Conservation (phyloP, 202 grass and related monocot genomes). For the Elaeis oleifera region DNA sequence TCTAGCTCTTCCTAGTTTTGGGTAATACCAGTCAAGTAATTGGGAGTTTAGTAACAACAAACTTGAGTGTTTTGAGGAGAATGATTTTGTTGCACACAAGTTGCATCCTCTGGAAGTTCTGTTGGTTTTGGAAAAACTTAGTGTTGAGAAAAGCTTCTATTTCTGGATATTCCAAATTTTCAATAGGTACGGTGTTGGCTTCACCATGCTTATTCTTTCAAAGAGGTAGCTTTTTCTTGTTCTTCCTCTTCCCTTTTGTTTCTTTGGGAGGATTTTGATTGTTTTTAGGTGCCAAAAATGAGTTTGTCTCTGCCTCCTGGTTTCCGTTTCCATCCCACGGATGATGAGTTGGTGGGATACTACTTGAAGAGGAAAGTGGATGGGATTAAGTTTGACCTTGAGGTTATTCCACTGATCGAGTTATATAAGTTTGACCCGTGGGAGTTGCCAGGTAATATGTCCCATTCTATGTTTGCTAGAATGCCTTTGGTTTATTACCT, state of each 20-base stretch:
- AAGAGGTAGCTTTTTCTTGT: background rate
- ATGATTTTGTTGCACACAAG: conserved; percentile 39
- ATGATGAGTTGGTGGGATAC: conserved; percentile 80
- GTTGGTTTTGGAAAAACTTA: conserved; percentile 23
- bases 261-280: conserved; percentile 2
- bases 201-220: background rate
- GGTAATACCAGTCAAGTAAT: no score
- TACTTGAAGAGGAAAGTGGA: conserved; percentile 87
- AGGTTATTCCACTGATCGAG: conserved; percentile 79
- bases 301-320: conserved; percentile 60
- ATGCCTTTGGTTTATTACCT: background rate
- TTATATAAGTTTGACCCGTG: conserved; percentile 95
- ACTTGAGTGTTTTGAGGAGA: background rate
- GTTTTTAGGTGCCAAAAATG: conserved; percentile 32
- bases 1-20: no score
- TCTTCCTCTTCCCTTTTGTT: conserved; percentile 3
- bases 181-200: conserved; percentile 30
- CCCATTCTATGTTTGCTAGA: background rate
- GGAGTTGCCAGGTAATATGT: conserved; percentile 69
- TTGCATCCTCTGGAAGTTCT: conserved; percentile 26
- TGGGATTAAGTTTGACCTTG: conserved; percentile 68
- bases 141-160: conserved; percentile 56
- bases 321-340: conserved; percentile 91
- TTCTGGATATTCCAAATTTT: conserved; percentile 91
- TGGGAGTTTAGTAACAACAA: no score